Evolutionary conservation across 257 asterid species (phyloP).

Genomic region (Jasminum sambac): DNA sequence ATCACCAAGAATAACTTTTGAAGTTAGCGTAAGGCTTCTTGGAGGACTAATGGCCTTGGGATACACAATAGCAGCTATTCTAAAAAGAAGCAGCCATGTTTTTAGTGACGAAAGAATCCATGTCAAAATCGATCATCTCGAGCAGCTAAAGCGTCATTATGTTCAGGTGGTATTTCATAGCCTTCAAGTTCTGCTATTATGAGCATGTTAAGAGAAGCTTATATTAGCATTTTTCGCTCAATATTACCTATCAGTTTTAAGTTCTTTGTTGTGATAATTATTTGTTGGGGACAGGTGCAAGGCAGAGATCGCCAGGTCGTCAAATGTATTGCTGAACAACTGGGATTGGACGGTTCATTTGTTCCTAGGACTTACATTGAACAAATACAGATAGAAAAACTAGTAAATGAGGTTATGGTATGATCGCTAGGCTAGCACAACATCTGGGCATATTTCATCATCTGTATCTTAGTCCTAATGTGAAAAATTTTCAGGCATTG

Average conservation of each 20-base stretch:
- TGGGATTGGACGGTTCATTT: constrained; percentile 86
- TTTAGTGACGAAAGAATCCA: constrained; percentile 81
- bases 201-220: neutral
- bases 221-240: neutral
- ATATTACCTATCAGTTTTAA: constrained; percentile 5
- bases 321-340: constrained; percentile 69
- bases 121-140: constrained; percentile 93
- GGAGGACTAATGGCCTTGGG: constrained; percentile 99
- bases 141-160: constrained; percentile 86
- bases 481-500: constrained; percentile 58
- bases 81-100: constrained; percentile 90
- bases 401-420: constrained; percentile 94
- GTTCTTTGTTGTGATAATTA: constrained; percentile 8
- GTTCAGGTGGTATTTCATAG: constrained; percentile 59
- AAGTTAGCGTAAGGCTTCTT: constrained; percentile 96
- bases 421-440: constrained; percentile 26
- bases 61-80: constrained; percentile 93
- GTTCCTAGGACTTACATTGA: constrained; percentile 90
- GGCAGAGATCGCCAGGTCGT: constrained; percentile 81
- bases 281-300: constrained; percentile 63
- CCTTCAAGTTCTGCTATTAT: neutral
- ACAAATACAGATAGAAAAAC: constrained; percentile 96
- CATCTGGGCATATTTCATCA: constrained; percentile 11
- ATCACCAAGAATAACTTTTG: constrained; percentile 98
- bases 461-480: constrained; percentile 28